Evolutionary conservation across 441 rosid species (phyloP), one percentile per base, ranked within the genome.

Genomic region (Gossypium davidsonii): DNA sequence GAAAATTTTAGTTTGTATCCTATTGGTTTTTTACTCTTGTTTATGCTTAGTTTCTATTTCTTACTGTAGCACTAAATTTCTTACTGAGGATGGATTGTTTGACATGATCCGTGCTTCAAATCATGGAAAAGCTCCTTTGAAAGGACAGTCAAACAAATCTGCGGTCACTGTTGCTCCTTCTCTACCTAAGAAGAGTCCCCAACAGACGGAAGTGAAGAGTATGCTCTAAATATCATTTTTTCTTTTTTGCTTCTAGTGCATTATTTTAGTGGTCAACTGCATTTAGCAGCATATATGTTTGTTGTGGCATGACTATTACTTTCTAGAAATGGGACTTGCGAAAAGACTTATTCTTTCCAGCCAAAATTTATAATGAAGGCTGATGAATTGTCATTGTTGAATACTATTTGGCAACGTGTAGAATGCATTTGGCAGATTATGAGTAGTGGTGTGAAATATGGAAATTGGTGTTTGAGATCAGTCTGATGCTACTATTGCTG

Each of bases 41-140:
- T 68, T 62, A 72, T 73, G 67, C 31, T 15, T 83, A 52, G 67
- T 65, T 70, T 70, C 61, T 6, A 17, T 61, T 74, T 74, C 58
- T 20, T 67, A 65, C 34, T 87, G 77, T 77, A 95, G 97, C 52
- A 92, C 92, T 65, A 72, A 83, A 23, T 90, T 95, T 82, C 92
- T 92, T 61, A 86, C 93, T 0, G 99, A 95, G 87, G 96, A 95
- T 87, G 97, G 90, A 73, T 78, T 95, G 69, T 92, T 92, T 82
- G 92, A 92, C 83, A 73, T 85, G 85, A 82, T 95, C 76, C 92
- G 88, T 66, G 82, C 89, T 25, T 92, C 97, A 61, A 86, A 85
- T 77, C 76, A 62, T 56, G 74, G 73, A 69, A 88, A 88, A 74
- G 80, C 80, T 52, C 74, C 82, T 58, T 74, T 60, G 31, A 76